Base-by-base conservation (phyloP, 345 rosid genomes). In the Xanthoceras sorbifolium region DNA sequence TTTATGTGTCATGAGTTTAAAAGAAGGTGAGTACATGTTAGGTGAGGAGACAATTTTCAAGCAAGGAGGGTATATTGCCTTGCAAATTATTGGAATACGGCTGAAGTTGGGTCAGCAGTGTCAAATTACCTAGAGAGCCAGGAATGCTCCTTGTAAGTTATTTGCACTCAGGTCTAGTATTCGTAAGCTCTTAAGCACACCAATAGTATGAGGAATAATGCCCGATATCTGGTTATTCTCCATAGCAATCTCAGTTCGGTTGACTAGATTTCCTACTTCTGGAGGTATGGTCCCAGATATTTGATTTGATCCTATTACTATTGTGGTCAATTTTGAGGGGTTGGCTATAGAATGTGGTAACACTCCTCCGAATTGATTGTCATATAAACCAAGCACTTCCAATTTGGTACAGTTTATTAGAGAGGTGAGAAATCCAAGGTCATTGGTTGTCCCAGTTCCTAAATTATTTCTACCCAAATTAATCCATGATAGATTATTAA, bases 251-350 rank as follows among this genome's bases (percentile, higher is more conserved):
- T 0, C 3, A 29, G 25, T 25, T 63, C 81, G 38, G 17, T 48
- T 79, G 17, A 72, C 62, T 3, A 84, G 82, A 64, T 84, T 80
- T 9, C 57, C 76, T 2, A 84, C 54, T 7, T 26, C 73, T 0
- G 11, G 23, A 3, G 83, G 79, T 5, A 74, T 74, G 42, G 0
- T 3, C 3, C 80, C 68, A 0, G 29, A 22, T 23, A 80, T 36
- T 11, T 42, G n/a, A 68, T 80, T 78, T 0, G 2, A 0, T 0
- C 55, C 61, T 1, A 73, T 3, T 0, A 0, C 0, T 1, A 81
- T 1, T 0, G n/a, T 0, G 0, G 0, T 0, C 5, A 0, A 69
- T 12, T 26, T 29, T 1, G 80, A 78, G 12, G 78, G 57, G 60
- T 81, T 84, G 63, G 48, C 54, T 4, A 81, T 3, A 3, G 40